These are phyloP conservation scores for Mycena kentingensis DNA, from an alignment of 768 basidiomycete species.

Conservation along the genomic window DNA sequence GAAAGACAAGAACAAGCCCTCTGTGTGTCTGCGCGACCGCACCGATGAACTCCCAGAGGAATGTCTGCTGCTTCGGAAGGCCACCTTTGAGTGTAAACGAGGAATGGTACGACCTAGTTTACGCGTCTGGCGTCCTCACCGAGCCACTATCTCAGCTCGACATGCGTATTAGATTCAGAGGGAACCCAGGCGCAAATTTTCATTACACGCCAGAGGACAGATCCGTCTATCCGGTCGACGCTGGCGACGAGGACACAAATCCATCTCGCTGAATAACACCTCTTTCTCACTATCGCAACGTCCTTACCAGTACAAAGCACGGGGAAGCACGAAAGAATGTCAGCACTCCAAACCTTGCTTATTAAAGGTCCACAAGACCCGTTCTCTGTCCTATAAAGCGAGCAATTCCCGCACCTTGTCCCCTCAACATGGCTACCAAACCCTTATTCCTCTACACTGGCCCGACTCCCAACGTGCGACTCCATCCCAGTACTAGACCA, in stretches of 20 bases:
- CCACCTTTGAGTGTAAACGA: slow-evolving; percentile 88
- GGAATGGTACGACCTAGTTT: slow-evolving; percentile 64
- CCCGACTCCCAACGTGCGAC: slow-evolving; percentile 61
- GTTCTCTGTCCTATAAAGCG: slow-evolving; percentile 2
- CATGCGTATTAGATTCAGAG: slow-evolving; percentile 82
- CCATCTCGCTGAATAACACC: too few species aligned
- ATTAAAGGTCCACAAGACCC: neutral
- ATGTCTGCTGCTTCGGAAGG: slow-evolving; percentile 77
- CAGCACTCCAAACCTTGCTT: neutral
- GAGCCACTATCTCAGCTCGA: slow-evolving; percentile 55
- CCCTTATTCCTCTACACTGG: slow-evolving; percentile 55
- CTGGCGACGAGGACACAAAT: too few species aligned
- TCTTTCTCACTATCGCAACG: too few species aligned
- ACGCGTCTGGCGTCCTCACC: neutral
- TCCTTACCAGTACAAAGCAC: too few species aligned
- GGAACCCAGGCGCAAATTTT: slow-evolving; percentile 63
- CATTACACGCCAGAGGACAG: slow-evolving; percentile 36
- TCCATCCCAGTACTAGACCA: slow-evolving; percentile 48
- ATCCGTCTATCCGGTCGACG: slow-evolving; percentile 10
- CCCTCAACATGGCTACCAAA: slow-evolving; percentile 37
- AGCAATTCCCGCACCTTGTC: slow-evolving; percentile 35
- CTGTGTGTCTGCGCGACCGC: slow-evolving; percentile 81
- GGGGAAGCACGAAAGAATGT: too few species aligned
- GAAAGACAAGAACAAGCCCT: slow-evolving; percentile 76
- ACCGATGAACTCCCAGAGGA: slow-evolving; percentile 75